Evolutionary conservation across 1,284 basidiomycete species (phyloP).

Genomic region (Crucibulum cyathiforme): DNA sequence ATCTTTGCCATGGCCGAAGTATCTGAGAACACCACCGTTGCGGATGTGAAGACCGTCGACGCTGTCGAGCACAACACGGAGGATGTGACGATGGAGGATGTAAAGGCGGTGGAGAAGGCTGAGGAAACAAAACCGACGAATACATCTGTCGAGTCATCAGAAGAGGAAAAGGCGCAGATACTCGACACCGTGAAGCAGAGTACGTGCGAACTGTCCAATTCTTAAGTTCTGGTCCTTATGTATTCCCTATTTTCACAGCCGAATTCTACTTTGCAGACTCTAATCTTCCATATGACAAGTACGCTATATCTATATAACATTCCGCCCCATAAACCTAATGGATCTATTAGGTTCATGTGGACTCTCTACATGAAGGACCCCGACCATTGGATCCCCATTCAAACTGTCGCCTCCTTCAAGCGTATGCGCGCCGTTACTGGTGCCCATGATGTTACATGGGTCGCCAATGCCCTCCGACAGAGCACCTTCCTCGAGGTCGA

Average conservation of each 20-base stretch:
- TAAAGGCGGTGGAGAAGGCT: slow-evolving; percentile 6
- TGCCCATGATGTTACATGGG: slow-evolving; percentile 65
- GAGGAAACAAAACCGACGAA: neutral
- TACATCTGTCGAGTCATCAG: slow-evolving; percentile 5
- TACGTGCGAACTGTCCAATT: slow-evolving; percentile 28
- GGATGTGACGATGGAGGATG: neutral
- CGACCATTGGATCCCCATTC: slow-evolving; percentile 92
- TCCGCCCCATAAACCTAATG: neutral
- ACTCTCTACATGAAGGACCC: slow-evolving; percentile 77
- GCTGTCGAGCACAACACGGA: neutral
- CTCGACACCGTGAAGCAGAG: slow-evolving; percentile 54
- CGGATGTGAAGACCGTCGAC: neutral
- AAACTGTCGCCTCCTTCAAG: slow-evolving; percentile 93
- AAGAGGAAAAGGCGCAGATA: slow-evolving; percentile 42
- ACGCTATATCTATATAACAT: slow-evolving; percentile 17
- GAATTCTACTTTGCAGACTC: slow-evolving; percentile 98
- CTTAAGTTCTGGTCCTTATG: neutral
- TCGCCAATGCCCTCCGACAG: slow-evolving; percentile 68
- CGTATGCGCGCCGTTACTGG: slow-evolving; percentile 82
- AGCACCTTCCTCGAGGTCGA: slow-evolving; percentile 81
- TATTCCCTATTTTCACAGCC: slow-evolving; percentile 58
- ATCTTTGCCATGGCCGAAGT: slow-evolving; percentile 22
- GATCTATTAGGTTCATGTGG: slow-evolving; percentile 87
- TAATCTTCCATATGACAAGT: slow-evolving; percentile 96
- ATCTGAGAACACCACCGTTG: slow-evolving; percentile 8